phyloP scores from a whole-genome alignment of 805 yeast genomes.

The Ogataea ramenticola region DNA sequence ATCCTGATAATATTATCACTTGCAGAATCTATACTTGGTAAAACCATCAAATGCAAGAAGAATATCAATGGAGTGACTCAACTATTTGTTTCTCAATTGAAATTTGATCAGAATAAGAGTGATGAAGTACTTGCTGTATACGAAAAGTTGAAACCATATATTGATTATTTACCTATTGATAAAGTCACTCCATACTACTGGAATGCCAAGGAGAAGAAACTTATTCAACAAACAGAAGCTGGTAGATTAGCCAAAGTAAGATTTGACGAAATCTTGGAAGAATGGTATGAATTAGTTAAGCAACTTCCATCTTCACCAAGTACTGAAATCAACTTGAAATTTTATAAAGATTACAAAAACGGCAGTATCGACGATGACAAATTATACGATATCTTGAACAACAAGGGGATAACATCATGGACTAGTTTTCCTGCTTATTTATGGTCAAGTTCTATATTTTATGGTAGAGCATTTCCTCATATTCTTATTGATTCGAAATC shows the following conservation, averaged over 20 bases:
- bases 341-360: slow-evolving; percentile 17
- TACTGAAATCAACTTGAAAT: slow-evolving; percentile 14
- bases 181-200: slow-evolving; percentile 65
- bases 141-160: slow-evolving; percentile 32
- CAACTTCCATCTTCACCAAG: slow-evolving; percentile 14
- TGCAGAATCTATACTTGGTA: slow-evolving; percentile 25
- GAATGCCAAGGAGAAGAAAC: slow-evolving; percentile 41
- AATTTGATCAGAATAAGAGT: slow-evolving; percentile 21
- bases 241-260: slow-evolving; percentile 45
- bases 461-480: slow-evolving; percentile 78
- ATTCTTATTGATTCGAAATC: slow-evolving; percentile 38
- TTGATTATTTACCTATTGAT: slow-evolving; percentile 40
- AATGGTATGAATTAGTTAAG: slow-evolving; percentile 40
- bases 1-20: slow-evolving; percentile 30
- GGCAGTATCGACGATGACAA: slow-evolving; percentile 7
- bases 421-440: slow-evolving; percentile 58
- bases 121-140: slow-evolving; percentile 10
- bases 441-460: slow-evolving; percentile 68
- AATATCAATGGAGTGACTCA: slow-evolving; percentile 29
- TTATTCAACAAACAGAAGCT: slow-evolving; percentile 64
- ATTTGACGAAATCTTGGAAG: slow-evolving; percentile 40
- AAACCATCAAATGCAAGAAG: background rate
- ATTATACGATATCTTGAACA: background rate
- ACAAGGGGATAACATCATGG: slow-evolving; percentile 34
- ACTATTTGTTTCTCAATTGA: slow-evolving; percentile 34